Base-by-base conservation (phyloP, 1,139 yeast genomes). In the Taphrina pruni region DNA sequence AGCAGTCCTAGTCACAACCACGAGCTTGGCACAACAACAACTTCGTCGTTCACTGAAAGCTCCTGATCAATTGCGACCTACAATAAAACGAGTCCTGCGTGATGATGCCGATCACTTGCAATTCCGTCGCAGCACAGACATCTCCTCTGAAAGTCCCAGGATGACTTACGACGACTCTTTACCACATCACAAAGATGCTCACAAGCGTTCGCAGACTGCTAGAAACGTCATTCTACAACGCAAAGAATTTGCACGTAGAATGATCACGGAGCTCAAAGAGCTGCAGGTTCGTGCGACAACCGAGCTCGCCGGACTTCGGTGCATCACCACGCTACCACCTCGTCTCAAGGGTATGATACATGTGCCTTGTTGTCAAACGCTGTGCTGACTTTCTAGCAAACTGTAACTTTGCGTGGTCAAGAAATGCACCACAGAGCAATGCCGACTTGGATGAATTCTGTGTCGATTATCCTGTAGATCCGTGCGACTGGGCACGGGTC, bases 401-500 rank as follows among this genome's bases (percentile, higher is more conserved):
- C 11, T 50, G 54, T n/a, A 35, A 50, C 36, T 50, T 50, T 21
- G 21, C 54, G 54, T 50, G 54, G 54, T 26, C 54, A 11, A 8
- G 36, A 2, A 50, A 2, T 7, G 54, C 36, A 2, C 54, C 54
- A 21, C 36, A 50, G n/a, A 38, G 58, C 58, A 54, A 17, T 36
- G 26, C 41, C 17, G 45, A 12, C 43, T 20, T 54, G 11, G 58
- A 35, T 20, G 20, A 5, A 8, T 54, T 11, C 43, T 54, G 58
- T 54, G 43, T 9, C 1, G 32, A 36, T 12, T 54, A 54, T 54
- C 58, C 58, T 35, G 58, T 43, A 17, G 21, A 8, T n/a, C 58
- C 14, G 14, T 54, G 58, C 17, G 58, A 54, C n/a, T 54, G 58
- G 58, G 35, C 8, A 8, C 43, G 58, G 8, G 58, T 54, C 35